phyloP scores from a whole-genome alignment of 352 stramenopile species.

The Globisporangium yorkense region DNA sequence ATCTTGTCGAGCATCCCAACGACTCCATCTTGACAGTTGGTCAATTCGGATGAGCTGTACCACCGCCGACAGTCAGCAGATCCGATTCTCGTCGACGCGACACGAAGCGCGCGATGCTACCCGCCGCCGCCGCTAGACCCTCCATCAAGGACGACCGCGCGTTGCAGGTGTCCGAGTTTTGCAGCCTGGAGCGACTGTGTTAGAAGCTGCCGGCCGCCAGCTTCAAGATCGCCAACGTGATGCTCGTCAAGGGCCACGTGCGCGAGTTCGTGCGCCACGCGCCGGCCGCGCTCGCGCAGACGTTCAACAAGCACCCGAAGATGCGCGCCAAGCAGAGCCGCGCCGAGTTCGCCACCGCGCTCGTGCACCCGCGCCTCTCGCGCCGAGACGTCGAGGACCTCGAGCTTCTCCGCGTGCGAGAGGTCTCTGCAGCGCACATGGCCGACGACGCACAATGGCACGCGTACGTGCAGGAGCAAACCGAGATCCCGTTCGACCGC shows the following conservation, averaged over 20 bases:
- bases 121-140: no score
- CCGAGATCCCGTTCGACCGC: constrained; percentile 1
- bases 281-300: not conserved
- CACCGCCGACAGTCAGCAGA: no score
- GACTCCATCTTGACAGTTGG: no score
- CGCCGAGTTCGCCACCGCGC: constrained; percentile 24
- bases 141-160: no score
- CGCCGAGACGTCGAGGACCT: constrained; percentile 18
- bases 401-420: constrained; percentile 17
- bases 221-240: not conserved
- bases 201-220: not conserved
- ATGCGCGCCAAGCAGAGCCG: no score
- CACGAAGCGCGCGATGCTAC: no score
- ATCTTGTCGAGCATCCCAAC: no score
- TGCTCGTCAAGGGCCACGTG: not conserved
- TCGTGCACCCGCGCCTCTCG: constrained; percentile 30
- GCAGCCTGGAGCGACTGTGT: no score
- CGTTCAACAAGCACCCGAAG: constrained; percentile 7
- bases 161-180: no score
- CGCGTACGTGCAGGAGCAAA: constrained; percentile 1
- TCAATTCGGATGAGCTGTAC: no score
- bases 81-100: no score
- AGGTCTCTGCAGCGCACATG: constrained; percentile 17
- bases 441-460: not conserved
- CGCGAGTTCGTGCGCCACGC: not conserved